Evolutionary conservation across 805 yeast species (phyloP).

Genomic region (Wickerhamomyces bovis): DNA sequence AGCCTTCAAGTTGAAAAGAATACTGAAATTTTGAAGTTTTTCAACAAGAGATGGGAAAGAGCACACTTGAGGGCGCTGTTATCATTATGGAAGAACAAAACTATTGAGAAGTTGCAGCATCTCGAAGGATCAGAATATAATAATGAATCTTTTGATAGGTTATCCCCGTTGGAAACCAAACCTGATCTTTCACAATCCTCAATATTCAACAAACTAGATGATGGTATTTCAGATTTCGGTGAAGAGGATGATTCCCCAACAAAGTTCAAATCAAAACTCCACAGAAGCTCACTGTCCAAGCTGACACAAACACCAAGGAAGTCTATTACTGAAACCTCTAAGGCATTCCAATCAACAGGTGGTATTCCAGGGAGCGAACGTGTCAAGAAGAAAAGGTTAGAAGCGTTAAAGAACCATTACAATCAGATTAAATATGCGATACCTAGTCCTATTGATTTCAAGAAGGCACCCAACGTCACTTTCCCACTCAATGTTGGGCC

Average conservation of each 20-base stretch:
- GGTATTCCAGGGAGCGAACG: constrained; percentile 33
- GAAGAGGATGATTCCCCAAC: constrained; percentile 21
- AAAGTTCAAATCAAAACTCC: constrained; percentile 2
- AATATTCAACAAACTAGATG: not conserved
- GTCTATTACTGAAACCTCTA: constrained; percentile 2
- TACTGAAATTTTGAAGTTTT: constrained; percentile 27
- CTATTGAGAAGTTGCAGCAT: constrained; percentile 4
- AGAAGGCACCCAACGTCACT: not conserved
- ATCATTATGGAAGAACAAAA: constrained; percentile 28
- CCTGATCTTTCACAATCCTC: not conserved
- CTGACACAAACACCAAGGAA: constrained; percentile 19
- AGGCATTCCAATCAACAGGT: not conserved
- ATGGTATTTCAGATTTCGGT: constrained; percentile 1
- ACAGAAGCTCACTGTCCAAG: constrained; percentile 2
- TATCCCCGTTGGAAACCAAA: not conserved
- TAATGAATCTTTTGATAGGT: not conserved
- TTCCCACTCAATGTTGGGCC: not conserved
- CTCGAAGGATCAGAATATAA: not conserved
- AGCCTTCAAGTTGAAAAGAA: constrained; percentile 29
- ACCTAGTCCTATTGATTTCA: constrained; percentile 16
- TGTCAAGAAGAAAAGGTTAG: constrained; percentile 29
- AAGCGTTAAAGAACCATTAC: constrained; percentile 31
- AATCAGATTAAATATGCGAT: constrained; percentile 29
- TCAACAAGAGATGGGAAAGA: constrained; percentile 34
- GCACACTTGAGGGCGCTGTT: constrained; percentile 32